These are phyloP conservation scores for Cladobotryum mycophilum DNA, from an alignment of 2,329 filamentous ascomycete genomes.

Conservation along the genomic window DNA sequence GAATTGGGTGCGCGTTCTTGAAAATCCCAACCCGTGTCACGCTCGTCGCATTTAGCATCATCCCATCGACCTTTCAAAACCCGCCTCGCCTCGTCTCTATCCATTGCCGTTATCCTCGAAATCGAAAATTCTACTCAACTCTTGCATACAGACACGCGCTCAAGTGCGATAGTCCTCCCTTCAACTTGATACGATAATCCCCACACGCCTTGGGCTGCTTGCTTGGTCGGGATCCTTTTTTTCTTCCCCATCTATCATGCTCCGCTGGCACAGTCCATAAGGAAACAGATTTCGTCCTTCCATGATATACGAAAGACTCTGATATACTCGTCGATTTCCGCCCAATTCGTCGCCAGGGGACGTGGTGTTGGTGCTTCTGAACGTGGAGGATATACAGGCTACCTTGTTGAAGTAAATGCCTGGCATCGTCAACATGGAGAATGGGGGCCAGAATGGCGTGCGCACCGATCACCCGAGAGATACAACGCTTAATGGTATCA, in stretches of 20 bases:
- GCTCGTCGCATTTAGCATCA: slow-evolving; percentile 5
- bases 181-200: too few species aligned
- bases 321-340: slow-evolving; percentile 9
- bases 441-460: slow-evolving; percentile 46
- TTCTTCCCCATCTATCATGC: slow-evolving; percentile 14
- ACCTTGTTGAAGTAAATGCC: slow-evolving; percentile 36
- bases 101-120: neutral
- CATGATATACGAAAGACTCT: slow-evolving; percentile 17
- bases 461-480: slow-evolving; percentile 52
- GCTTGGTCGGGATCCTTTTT: slow-evolving; percentile 17
- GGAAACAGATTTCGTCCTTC: slow-evolving; percentile 11
- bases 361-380: slow-evolving; percentile 9
- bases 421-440: slow-evolving; percentile 49
- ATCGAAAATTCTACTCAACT: neutral
- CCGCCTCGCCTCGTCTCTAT: neutral
- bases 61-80: neutral
- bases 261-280: slow-evolving; percentile 14
- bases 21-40: neutral
- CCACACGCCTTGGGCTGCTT: slow-evolving; percentile 5
- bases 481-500: slow-evolving; percentile 36
- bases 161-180: too few species aligned
- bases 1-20: neutral
- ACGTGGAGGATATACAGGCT: slow-evolving; percentile 12
- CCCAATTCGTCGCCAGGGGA: slow-evolving; percentile 14
- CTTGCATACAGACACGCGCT: too few species aligned